Conservation (phyloP, 2,329 filamentous ascomycete species). For the Epichloe elymi region DNA sequence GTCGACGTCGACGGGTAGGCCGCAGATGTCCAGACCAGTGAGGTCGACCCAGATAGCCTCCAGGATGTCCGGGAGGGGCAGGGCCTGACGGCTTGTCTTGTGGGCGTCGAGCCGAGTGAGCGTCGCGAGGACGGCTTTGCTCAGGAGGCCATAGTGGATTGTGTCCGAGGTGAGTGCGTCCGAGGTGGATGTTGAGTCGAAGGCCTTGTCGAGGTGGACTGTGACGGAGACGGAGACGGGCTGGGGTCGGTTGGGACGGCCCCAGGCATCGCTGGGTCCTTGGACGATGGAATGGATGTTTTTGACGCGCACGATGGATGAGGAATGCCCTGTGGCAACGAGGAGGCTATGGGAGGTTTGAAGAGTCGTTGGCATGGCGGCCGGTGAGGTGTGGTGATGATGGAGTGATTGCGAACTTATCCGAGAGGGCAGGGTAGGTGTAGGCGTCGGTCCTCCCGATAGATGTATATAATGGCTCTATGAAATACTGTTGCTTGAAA, state of each 20-base stretch:
- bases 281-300: slow-evolving; percentile 45
- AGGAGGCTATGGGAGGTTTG: slow-evolving; percentile 1
- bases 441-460: too few species aligned
- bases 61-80: slow-evolving; percentile 16
- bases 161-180: slow-evolving; percentile 57
- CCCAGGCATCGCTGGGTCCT: slow-evolving; percentile 57
- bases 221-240: slow-evolving; percentile 48
- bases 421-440: too few species aligned
- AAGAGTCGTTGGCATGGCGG: slow-evolving; percentile 1
- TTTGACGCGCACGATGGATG: slow-evolving; percentile 42
- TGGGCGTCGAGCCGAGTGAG: slow-evolving; percentile 20
- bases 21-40: slow-evolving; percentile 13
- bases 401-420: too few species aligned
- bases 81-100: background rate
- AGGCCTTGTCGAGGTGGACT: slow-evolving; percentile 41
- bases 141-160: slow-evolving; percentile 60
- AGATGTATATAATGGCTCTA: too few species aligned
- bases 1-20: background rate
- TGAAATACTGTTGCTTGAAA: too few species aligned
- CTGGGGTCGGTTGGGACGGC: slow-evolving; percentile 43
- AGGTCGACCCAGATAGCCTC: slow-evolving; percentile 20
- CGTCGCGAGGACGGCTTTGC: slow-evolving; percentile 46
- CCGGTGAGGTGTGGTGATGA: background rate
- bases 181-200: slow-evolving; percentile 40
- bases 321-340: slow-evolving; percentile 11